Evolutionary conservation across 192 early-diverging fungal species (phyloP), one percentile per base, ranked within the genome.

Genomic region (Coemansia sp.): DNA sequence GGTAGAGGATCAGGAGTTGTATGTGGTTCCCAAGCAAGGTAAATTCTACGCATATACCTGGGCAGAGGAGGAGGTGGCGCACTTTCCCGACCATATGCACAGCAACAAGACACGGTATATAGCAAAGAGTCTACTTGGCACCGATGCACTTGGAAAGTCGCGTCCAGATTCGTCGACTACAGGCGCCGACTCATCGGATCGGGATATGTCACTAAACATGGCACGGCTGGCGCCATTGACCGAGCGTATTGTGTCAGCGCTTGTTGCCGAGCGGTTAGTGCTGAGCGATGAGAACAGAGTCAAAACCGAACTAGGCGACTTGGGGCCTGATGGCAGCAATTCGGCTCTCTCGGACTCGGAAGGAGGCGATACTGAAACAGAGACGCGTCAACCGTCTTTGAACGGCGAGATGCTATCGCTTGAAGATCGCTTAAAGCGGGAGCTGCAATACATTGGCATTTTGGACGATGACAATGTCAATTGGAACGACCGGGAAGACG

Each of bases 381-480:
- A 68, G 26, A 26, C 62, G 1, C 68, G 42, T 5, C 52, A 62
- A 44, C 61, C 61, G 12, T 53, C 68, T n/a, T 49, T 62, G n/a
- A 60, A 34, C 40, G 68, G 71, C 31, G 90, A 94, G 40, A 71
- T 83, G 37, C 72, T 81, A 19, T 83, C 85, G 17, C 84, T 96
- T 40, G 95, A 97, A 57, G 90, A 94, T 36, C 74, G 92, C 10
- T 69, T 98, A 40, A 88, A 86, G 71, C 85, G 85, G 21, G 95
- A 98, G 72, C 72, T 98, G 59, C 77, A 83, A 58, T 88, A 89
- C 71, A 85, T 96, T 70, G 94, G 93, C 12, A 77, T 98, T 0
- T 63, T 93, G 20, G 89, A 85, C 37, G 89, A 90, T 10, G 87
- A 94, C 2, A 89, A 93, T 54, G 87, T 90, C 20, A 57, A 90